phyloP scores from a whole-genome alignment of 768 basidiomycete genomes.

The Leucocoprinus sp. region DNA sequence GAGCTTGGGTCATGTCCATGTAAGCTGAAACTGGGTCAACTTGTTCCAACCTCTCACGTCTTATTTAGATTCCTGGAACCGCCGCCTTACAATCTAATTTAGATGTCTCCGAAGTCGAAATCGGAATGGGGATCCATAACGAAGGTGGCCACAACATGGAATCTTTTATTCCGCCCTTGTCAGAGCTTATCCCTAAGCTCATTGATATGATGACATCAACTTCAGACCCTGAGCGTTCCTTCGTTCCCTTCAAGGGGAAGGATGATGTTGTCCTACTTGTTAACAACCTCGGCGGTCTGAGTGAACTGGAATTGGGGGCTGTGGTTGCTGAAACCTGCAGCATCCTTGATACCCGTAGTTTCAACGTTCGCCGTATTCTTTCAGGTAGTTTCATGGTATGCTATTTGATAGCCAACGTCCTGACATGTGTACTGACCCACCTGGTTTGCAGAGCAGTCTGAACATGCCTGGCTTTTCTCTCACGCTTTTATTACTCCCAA shows the following conservation, averaged over 20 bases:
- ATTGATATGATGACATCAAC: slow-evolving; percentile 66
- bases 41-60: not conserved
- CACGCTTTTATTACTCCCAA: slow-evolving; percentile 70
- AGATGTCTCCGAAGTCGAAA: slow-evolving; percentile 62
- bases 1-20: slow-evolving; percentile 85
- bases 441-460: slow-evolving; percentile 67
- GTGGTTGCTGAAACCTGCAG: slow-evolving; percentile 55
- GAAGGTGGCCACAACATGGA: slow-evolving; percentile 67
- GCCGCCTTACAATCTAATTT: slow-evolving; percentile 48
- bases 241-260: slow-evolving; percentile 58
- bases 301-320: slow-evolving; percentile 71
- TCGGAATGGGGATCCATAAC: slow-evolving; percentile 90
- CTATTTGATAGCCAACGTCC: not conserved
- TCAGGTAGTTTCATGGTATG: slow-evolving; percentile 83
- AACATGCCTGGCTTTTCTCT: slow-evolving; percentile 93
- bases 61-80: slow-evolving; percentile 67
- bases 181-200: slow-evolving; percentile 61
- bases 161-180: slow-evolving; percentile 64
- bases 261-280: slow-evolving; percentile 74
- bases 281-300: slow-evolving; percentile 84
- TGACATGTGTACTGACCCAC: too few species aligned
- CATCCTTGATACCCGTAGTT: slow-evolving; percentile 46
- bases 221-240: slow-evolving; percentile 68
- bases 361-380: slow-evolving; percentile 55
- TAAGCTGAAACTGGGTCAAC: slow-evolving; percentile 19